Conservation (phyloP, 257 asterid genomes). For the Fraxinus quadrangulata region DNA sequence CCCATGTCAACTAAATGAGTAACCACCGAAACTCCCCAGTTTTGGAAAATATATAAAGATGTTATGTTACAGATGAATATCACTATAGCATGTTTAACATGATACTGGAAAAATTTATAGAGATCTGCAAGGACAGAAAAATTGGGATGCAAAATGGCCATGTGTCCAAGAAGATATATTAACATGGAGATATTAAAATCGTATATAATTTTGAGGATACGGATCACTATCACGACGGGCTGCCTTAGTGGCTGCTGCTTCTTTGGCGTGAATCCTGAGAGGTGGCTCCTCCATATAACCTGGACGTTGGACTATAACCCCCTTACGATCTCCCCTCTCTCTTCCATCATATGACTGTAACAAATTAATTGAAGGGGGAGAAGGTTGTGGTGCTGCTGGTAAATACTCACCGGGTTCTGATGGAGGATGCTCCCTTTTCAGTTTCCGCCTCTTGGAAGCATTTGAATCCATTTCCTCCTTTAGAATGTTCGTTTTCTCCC, state of each 20-base stretch:
- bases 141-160: no score
- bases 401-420: conserved; percentile 93
- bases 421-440: conserved; percentile 77
- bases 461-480: conserved; percentile 82
- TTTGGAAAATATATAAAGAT: no score
- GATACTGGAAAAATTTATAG: no score
- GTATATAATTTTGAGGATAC: conserved; percentile 56
- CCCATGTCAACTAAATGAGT: no score
- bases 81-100: no score
- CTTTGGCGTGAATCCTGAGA: conserved; percentile 76
- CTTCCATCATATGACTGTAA: conserved; percentile 70
- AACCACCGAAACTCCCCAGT: no score
- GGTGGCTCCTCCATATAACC: conserved; percentile 80
- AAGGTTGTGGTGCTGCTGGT: conserved; percentile 60
- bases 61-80: no score
- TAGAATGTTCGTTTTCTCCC: conserved; percentile 55
- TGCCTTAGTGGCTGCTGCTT: conserved; percentile 56
- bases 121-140: no score
- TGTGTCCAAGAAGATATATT: no score
- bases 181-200: no score
- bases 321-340: conserved; percentile 86
- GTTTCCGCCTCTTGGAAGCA: conserved; percentile 89
- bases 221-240: conserved; percentile 81
- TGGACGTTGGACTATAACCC: conserved; percentile 60
- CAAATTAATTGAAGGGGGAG: conserved; percentile 55